Percentiles rank a stretch among this genome's conserved stretches.
Evolutionary conservation across 2,329 filamentous ascomycete species (phyloP).

Genomic region (Neopestalotiopsis rosae): DNA sequence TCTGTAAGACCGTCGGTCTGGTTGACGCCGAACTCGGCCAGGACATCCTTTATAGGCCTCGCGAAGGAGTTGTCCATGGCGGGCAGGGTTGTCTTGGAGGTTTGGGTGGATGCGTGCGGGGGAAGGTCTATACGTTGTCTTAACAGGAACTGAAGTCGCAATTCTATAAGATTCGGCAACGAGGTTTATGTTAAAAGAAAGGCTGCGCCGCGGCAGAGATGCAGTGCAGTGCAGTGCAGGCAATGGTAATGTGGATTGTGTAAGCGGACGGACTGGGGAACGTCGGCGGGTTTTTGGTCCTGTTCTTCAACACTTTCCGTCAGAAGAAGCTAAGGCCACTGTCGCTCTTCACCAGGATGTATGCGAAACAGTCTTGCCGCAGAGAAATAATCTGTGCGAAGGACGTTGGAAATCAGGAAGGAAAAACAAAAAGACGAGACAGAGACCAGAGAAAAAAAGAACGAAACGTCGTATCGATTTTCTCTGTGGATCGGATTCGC

Average conservation of each 20-base stretch:
- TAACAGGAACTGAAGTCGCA: slow-evolving; percentile 15
- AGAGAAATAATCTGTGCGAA: slow-evolving; percentile 20
- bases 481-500: background rate
- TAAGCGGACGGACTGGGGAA: slow-evolving; percentile 2
- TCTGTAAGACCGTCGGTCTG: slow-evolving; percentile 61
- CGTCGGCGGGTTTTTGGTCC: background rate
- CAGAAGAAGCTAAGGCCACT: slow-evolving; percentile 6
- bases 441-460: slow-evolving; percentile 19
- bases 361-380: background rate
- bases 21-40: slow-evolving; percentile 63
- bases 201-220: background rate
- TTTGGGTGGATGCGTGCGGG: background rate
- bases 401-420: slow-evolving; percentile 16
- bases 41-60: slow-evolving; percentile 61
- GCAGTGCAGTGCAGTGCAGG: background rate
- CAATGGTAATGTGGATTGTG: background rate
- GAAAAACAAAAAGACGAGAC: background rate
- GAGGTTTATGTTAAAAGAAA: background rate
- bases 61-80: slow-evolving; percentile 69
- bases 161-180: background rate
- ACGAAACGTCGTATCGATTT: slow-evolving; percentile 17
- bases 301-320: background rate
- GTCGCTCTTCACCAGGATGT: background rate
- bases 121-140: slow-evolving; percentile 23
- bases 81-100: slow-evolving; percentile 23